Evolutionary conservation across 257 asterid genomes (phyloP).

Genomic region (Primulina huaijiensis): DNA sequence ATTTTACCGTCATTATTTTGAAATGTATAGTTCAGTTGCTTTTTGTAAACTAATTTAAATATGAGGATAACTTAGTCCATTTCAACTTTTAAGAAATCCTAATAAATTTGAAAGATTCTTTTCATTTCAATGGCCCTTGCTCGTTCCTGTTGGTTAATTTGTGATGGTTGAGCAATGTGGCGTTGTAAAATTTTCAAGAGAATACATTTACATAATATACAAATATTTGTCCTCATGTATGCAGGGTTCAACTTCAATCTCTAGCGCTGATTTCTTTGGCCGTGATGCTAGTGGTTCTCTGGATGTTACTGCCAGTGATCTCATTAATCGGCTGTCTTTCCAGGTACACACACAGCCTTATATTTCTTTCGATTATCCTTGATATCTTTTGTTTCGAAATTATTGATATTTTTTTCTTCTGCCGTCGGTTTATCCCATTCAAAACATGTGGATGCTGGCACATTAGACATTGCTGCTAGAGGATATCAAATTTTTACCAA

Average conservation of each 20-base stretch:
- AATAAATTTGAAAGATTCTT: not conserved
- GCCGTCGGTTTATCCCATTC: not conserved
- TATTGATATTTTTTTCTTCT: not conserved
- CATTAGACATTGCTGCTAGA: not conserved
- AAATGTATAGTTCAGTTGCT: no score
- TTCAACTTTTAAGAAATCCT: no score
- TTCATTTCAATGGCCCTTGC: not conserved
- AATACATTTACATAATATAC: not conserved
- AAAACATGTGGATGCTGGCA: not conserved
- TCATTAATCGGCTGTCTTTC: constrained; percentile 82
- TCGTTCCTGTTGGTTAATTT: not conserved
- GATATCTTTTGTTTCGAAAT: not conserved
- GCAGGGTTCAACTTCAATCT: constrained; percentile 87
- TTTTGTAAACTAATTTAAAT: no score
- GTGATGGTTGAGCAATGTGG: not conserved
- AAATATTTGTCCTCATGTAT: constrained; percentile 15
- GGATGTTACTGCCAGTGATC: constrained; percentile 74
- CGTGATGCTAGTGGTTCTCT: constrained; percentile 33
- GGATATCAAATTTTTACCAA: no score
- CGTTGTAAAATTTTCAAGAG: not conserved
- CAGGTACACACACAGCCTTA: constrained; percentile 52
- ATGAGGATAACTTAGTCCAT: no score
- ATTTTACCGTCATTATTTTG: no score
- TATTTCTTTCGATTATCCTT: not conserved
- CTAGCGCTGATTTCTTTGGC: constrained; percentile 95